Conservation (phyloP, 164 flowering plant genomes). For the Chimonanthus salicifolius region DNA sequence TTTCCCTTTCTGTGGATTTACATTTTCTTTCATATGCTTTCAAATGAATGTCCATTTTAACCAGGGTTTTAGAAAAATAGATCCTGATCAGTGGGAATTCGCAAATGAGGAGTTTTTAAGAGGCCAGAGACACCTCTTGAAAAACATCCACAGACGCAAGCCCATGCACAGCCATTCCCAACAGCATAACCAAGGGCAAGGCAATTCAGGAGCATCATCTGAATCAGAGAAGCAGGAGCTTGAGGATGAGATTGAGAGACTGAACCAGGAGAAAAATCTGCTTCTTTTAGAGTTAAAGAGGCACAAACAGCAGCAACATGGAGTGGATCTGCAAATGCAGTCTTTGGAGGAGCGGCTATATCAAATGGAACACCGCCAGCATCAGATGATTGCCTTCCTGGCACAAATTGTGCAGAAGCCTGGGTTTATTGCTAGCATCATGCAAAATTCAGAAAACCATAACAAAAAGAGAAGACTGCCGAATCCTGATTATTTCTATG, state of each 20-base stretch:
- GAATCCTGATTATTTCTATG: conserved; percentile 20
- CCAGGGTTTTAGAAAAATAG: conserved; percentile 79
- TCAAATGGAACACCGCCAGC: conserved; percentile 39
- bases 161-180: conserved; percentile 77
- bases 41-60: background rate
- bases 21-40: background rate
- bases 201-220: conserved; percentile 20
- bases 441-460: conserved; percentile 30
- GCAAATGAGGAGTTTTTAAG: conserved; percentile 74
- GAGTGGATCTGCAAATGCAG: conserved; percentile 30
- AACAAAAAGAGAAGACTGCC: conserved; percentile 56
- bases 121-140: conserved; percentile 60
- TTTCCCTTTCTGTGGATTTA: background rate
- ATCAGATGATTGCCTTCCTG: conserved; percentile 33
- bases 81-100: conserved; percentile 92
- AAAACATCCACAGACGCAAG: conserved; percentile 72
- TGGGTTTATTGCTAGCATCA: conserved; percentile 23
- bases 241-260: conserved; percentile 48
- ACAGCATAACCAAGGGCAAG: conserved; percentile 24
- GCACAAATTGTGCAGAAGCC: conserved; percentile 42
- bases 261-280: conserved; percentile 44
- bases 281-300: conserved; percentile 43
- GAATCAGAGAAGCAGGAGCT: conserved; percentile 50
- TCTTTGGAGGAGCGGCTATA: conserved; percentile 35
- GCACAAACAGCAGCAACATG: conserved; percentile 35